These are phyloP conservation scores for Saturnispora saitoi DNA, from an alignment of 805 yeast genomes.

Conservation along the genomic window DNA sequence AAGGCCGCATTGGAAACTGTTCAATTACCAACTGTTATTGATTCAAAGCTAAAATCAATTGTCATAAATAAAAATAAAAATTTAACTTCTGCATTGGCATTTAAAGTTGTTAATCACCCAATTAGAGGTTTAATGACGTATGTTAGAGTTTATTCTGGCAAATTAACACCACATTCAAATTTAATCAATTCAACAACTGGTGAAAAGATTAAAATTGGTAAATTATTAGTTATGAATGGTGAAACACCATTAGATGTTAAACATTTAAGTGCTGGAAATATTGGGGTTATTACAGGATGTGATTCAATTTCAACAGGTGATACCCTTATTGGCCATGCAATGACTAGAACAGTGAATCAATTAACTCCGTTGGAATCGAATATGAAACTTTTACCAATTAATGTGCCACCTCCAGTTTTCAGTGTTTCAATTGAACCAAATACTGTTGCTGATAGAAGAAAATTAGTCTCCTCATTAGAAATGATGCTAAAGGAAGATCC, in stretches of 20 bases:
- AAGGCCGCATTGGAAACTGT: conserved; percentile 5
- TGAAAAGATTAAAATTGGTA: conserved; percentile 54
- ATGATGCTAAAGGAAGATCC: conserved; percentile 83
- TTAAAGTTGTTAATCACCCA: conserved; percentile 83
- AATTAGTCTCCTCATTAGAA: conserved; percentile 61
- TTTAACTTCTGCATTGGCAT: conserved; percentile 72
- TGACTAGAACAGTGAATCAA: conserved; percentile 34
- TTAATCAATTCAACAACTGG: conserved; percentile 66
- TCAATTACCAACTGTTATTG: conserved; percentile 29
- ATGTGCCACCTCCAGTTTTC: conserved; percentile 88
- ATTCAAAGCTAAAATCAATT: conserved; percentile 38
- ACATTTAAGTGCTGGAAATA: conserved; percentile 63
- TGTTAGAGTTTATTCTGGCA: conserved; percentile 83
- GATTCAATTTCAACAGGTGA: conserved; percentile 83
- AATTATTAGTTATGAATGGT: conserved; percentile 79
- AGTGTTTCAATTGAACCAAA: conserved; percentile 76
- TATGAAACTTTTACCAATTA: conserved; percentile 62
- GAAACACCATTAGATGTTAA: conserved; percentile 69
- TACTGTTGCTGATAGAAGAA: conserved; percentile 70
- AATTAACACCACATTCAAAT: conserved; percentile 49
- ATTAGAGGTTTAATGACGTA: conserved; percentile 76
- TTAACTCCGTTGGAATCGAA: conserved; percentile 31
- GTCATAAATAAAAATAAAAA: conserved; percentile 50
- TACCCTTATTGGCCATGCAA: conserved; percentile 60
- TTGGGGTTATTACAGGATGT: conserved; percentile 80